These are phyloP conservation scores for Pseudogymnoascus sp. DNA, from an alignment of 2,329 filamentous ascomycete species.

Conservation along the genomic window DNA sequence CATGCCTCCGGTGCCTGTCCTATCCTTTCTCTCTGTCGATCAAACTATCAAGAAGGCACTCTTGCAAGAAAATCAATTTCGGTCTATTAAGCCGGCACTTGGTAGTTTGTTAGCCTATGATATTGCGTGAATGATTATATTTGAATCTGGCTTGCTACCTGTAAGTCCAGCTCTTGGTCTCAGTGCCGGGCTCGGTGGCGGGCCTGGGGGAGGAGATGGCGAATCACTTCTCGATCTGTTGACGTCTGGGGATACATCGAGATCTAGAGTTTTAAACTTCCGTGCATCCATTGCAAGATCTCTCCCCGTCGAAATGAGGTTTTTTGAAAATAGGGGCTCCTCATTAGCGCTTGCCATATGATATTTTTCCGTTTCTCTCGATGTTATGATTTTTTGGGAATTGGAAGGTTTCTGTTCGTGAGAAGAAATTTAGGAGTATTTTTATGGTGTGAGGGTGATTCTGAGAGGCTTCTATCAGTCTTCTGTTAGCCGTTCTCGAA, in stretches of 20 bases:
- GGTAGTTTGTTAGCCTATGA: not conserved
- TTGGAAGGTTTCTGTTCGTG: not conserved
- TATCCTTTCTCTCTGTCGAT: not conserved
- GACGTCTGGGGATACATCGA: not conserved
- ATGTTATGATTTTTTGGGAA: not conserved
- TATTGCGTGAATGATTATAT: not conserved
- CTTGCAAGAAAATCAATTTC: not conserved
- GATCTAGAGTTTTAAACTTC: not conserved
- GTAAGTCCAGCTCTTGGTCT: constrained; percentile 13
- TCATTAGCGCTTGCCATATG: constrained; percentile 5
- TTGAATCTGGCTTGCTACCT: constrained; percentile 8
- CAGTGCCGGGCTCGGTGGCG: constrained; percentile 30
- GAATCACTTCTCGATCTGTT: constrained; percentile 31
- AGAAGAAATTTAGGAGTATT: not conserved
- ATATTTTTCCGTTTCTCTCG: not conserved
- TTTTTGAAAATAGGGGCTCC: not conserved
- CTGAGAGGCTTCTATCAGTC: not conserved
- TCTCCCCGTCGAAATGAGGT: not conserved
- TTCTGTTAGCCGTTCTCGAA: not conserved
- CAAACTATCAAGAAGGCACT: not conserved
- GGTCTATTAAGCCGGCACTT: not conserved
- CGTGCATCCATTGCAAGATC: not conserved
- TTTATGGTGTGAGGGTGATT: not conserved
- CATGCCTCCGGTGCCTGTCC: not conserved
- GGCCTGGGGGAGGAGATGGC: constrained; percentile 33